These are phyloP conservation scores for Neoboletus brunneissimus DNA, from an alignment of 768 basidiomycete species.

Conservation along the genomic window DNA sequence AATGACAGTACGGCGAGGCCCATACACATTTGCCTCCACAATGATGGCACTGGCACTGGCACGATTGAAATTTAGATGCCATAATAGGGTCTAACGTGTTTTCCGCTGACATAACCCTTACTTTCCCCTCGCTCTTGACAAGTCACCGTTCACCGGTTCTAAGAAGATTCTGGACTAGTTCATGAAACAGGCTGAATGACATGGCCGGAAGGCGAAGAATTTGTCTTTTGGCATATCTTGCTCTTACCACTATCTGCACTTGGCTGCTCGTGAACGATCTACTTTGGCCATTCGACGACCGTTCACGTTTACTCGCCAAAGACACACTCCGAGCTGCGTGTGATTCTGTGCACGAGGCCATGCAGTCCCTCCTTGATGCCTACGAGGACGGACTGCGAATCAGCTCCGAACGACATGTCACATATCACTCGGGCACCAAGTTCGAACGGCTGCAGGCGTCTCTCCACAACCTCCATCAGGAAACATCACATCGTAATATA, in stretches of 20 bases:
- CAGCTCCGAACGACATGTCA: not conserved
- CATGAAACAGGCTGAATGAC: not conserved
- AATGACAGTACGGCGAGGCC: too few relatives aligned
- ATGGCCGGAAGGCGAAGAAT: conserved; percentile 5
- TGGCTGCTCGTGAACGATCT: not conserved
- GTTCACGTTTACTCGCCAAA: conserved; percentile 7
- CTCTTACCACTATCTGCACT: not conserved
- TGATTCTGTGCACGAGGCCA: conserved; percentile 9
- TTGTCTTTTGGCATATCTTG: not conserved
- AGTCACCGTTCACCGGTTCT: too few relatives aligned
- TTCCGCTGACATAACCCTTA: too few relatives aligned
- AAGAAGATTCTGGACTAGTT: not conserved
- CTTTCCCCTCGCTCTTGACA: too few relatives aligned
- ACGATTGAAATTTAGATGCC: too few relatives aligned
- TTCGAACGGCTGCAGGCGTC: conserved; percentile 11
- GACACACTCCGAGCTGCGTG: conserved; percentile 10
- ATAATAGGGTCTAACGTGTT: too few relatives aligned
- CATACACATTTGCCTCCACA: too few relatives aligned
- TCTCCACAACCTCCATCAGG: conserved; percentile 9
- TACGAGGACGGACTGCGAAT: conserved; percentile 3
- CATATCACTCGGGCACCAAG: not conserved
- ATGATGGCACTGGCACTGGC: too few relatives aligned
- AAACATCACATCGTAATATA: not conserved
- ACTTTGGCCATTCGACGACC: not conserved
- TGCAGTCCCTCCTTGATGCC: not conserved